Evolutionary conservation across 345 rosid genomes (phyloP).

Genomic region (Toxicodendron radicans): DNA sequence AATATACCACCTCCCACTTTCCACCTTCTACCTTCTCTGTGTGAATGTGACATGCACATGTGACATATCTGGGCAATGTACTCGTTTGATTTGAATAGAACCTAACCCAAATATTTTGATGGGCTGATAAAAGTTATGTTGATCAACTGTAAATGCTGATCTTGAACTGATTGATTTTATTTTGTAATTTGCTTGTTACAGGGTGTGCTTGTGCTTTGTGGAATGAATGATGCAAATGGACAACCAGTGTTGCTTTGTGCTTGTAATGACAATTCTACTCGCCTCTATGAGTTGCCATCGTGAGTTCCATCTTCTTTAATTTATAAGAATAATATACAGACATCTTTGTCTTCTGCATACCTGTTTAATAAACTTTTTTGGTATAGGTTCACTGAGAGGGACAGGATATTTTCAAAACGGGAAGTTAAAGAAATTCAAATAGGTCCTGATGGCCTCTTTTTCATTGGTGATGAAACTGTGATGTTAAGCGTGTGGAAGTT

Average conservation of each 20-base stretch:
- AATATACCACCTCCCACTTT: not conserved
- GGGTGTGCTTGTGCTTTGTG: conserved; percentile 43
- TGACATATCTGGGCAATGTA: not conserved
- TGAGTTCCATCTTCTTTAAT: conserved; percentile 20
- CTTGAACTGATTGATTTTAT: not conserved
- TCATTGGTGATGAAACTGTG: conserved; percentile 56
- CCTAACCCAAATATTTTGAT: not conserved
- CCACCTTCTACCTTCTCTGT: not conserved
- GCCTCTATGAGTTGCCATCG: conserved; percentile 49
- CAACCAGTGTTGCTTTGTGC: conserved; percentile 52
- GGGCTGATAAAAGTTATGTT: not conserved
- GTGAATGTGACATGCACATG: not conserved
- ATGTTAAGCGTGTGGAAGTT: conserved; percentile 37
- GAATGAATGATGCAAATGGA: conserved; percentile 37
- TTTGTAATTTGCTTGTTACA: conserved; percentile 14
- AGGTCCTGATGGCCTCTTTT: conserved; percentile 46
- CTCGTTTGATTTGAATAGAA: not conserved
- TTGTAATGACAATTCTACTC: conserved; percentile 35
- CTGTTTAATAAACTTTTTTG: not conserved
- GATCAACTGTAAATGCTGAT: too few species aligned
- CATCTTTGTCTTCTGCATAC: not conserved
- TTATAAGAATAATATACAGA: not conserved
- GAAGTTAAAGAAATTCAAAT: conserved; percentile 34
- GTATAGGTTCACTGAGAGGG: conserved; percentile 46
- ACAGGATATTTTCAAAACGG: conserved; percentile 40